phyloP scores from a whole-genome alignment of 23 red algal genomes.

The Gracilariopsis chorda region DNA sequence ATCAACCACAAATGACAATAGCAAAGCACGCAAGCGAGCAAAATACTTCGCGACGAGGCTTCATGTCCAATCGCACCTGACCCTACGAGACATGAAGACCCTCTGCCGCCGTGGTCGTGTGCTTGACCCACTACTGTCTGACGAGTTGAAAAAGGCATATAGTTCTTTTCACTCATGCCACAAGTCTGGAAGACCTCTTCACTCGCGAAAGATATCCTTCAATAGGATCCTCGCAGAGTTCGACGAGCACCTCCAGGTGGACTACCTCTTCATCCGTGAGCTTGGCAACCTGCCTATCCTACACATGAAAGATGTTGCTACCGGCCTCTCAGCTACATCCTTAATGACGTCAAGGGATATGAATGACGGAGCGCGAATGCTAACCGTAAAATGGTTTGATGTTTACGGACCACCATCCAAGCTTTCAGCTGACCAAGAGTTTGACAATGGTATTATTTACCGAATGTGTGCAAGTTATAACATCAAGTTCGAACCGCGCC shows the following conservation, averaged over 20 bases:
- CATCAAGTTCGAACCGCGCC: not conserved
- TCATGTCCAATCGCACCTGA: not conserved
- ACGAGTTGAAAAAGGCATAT: not conserved
- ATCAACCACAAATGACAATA: not conserved
- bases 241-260: not conserved
- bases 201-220: not conserved
- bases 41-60: not conserved
- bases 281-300: not conserved
- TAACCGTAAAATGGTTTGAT: not conserved
- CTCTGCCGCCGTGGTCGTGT: not conserved
- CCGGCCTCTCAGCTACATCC: not conserved
- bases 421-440: not conserved
- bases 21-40: too few species aligned
- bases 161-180: not conserved
- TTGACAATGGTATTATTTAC: not conserved
- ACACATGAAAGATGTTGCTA: not conserved
- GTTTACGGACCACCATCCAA: not conserved
- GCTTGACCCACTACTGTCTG: not conserved
- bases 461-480: not conserved
- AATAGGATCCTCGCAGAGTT: not conserved
- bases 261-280: not conserved
- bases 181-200: not conserved
- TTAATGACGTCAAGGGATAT: not conserved
- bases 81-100: not conserved
- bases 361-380: not conserved